A percentile compares a stretch with the other conserved stretches of the same genome.
phyloP scores from a whole-genome alignment of 345 rosid genomes.

The Turnera subulata region DNA sequence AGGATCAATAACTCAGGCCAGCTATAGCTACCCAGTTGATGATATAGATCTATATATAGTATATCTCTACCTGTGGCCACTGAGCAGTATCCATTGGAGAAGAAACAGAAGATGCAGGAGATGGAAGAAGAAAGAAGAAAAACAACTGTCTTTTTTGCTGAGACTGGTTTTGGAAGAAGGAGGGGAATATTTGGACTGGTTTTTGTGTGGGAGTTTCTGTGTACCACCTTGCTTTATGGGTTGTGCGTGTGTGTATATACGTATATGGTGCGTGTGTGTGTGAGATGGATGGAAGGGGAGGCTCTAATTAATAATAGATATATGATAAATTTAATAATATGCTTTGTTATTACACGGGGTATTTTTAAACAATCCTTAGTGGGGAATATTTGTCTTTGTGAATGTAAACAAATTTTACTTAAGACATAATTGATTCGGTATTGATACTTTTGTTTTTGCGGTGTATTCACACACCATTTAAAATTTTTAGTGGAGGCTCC shows the following conservation, averaged over 20 bases:
- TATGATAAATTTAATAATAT: background rate
- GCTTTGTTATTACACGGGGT: background rate
- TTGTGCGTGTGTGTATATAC: background rate
- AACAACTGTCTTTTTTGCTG: constrained; percentile 12
- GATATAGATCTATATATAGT: constrained; percentile 20
- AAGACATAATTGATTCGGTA: background rate
- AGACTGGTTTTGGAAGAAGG: constrained; percentile 29
- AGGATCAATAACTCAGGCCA: background rate
- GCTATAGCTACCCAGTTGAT: background rate
- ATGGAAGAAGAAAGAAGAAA: constrained; percentile 18
- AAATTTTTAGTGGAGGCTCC: background rate
- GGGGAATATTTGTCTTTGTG: constrained; percentile 14
- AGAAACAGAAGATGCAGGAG: constrained; percentile 19
- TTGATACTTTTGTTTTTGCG: background rate
- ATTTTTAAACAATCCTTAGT: background rate
- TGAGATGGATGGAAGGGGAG: background rate
- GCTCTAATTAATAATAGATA: too few species aligned
- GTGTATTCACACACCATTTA: background rate
- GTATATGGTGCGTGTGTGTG: background rate
- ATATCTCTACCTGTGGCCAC: constrained; percentile 81
- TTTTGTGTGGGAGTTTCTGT: constrained; percentile 45
- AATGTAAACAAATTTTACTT: background rate
- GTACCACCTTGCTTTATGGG: constrained; percentile 20
- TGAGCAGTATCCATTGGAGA: constrained; percentile 92
- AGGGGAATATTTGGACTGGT: constrained; percentile 30